Base-by-base conservation (phyloP, 2,329 filamentous ascomycete genomes). In the Penicillium sp. region DNA sequence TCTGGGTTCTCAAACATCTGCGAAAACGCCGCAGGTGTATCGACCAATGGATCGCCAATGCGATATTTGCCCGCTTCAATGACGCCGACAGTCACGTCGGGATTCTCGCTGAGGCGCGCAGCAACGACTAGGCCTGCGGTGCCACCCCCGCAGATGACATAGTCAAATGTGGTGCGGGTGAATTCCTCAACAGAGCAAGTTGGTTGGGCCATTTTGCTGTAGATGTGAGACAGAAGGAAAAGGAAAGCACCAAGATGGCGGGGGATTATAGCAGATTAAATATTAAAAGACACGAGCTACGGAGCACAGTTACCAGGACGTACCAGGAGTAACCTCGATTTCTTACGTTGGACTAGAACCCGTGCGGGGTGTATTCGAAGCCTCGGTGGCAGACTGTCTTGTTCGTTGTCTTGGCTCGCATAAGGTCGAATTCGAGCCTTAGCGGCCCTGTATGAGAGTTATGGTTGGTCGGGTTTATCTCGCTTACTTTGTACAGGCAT, bases 81-180 rank as follows among this genome's bases (percentile, higher is more conserved):
- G 0, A 80, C 71, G 1, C 72, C 75, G 14, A 83, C 71, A 2
- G 67, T 67, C 54, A 77, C 55, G 42, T 67, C 55, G 29, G 73
- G 58, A 44, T 79, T 64, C 51, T 81, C 77, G 2, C 75, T 76
- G 1, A 84, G 52, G n/a, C 64, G 64, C 1, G 61, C 58, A 7
- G 64, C 64, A 21, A 84, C 70, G 1, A 70, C 72, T 8, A 83
- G 68, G 2, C 82, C 82, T 3, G 80, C 79, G 2, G 79, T 83
- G 4, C 81, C 82, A n/a, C 82, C 82, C 31, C 82, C 82, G 34
- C 82, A 68, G 52, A 84, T 65, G 46, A 83, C 52, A 31, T 60
- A 66, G 51, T 66, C 63, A 43, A 66, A 66, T 14, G 49, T 39
- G n/a, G 53, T 59, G 18, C 38, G 31, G 7, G 45, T 49, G 22